Conservation (phyloP, 768 basidiomycete genomes). For the Mycena vulgaris region DNA sequence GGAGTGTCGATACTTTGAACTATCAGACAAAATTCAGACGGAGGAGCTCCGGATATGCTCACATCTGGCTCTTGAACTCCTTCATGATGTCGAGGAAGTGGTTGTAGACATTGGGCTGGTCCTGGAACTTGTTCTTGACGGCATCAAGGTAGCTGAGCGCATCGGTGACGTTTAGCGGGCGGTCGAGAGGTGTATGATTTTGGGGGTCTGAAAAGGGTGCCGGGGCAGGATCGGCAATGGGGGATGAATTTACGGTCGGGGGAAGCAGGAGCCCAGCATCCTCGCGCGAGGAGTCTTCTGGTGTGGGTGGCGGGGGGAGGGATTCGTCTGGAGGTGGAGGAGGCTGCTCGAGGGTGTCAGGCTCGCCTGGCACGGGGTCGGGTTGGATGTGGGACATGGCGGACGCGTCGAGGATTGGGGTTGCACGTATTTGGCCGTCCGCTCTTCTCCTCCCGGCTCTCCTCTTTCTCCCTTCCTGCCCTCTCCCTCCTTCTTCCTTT, state of each 20-base stretch:
- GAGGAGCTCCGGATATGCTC: slow-evolving; percentile 48
- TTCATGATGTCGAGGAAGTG: slow-evolving; percentile 98
- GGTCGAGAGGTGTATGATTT: slow-evolving; percentile 51
- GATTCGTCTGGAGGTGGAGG: neutral
- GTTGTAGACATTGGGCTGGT: slow-evolving; percentile 97
- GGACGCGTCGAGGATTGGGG: neutral
- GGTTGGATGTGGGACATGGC: neutral
- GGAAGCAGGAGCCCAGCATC: slow-evolving; percentile 34
- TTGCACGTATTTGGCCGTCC: neutral
- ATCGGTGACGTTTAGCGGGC: slow-evolving; percentile 95
- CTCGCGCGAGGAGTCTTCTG: slow-evolving; percentile 24
- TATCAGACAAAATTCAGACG: slow-evolving; percentile 48
- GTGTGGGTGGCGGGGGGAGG: no score
- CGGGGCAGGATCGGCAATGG: slow-evolving; percentile 8
- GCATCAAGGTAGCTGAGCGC: slow-evolving; percentile 94
- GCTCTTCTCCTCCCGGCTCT: no score
- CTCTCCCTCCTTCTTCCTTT: neutral
- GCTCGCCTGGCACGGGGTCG: neutral
- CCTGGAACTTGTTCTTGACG: slow-evolving; percentile 91
- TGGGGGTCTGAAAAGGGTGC: slow-evolving; percentile 46
- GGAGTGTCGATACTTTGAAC: slow-evolving; percentile 91
- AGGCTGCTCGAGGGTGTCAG: neutral
- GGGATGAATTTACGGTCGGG: slow-evolving; percentile 24
- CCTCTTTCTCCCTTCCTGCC: no score
- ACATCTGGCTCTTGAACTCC: slow-evolving; percentile 97